Percentiles rank a stretch among this genome's conserved stretches.
These are phyloP conservation scores for Fusarium stilboides DNA, from an alignment of 2,329 filamentous ascomycete species.

Conservation along the genomic window DNA sequence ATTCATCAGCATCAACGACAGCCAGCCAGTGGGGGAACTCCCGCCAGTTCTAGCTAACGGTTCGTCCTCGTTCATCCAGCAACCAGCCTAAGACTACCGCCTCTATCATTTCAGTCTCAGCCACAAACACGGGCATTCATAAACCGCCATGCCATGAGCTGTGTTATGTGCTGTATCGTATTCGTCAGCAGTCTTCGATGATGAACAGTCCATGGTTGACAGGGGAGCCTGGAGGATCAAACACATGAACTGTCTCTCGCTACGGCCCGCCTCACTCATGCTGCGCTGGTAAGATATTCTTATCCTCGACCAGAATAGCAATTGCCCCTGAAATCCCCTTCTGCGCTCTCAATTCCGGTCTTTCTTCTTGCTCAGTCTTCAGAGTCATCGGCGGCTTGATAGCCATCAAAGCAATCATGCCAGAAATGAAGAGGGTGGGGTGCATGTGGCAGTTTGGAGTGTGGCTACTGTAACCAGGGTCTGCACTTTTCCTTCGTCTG, in stretches of 20 bases:
- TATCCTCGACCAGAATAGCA: not conserved
- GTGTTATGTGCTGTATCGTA: constrained; percentile 14
- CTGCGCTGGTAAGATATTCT: constrained; percentile 25
- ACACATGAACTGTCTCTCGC: constrained; percentile 26
- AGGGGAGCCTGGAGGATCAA: constrained; percentile 36
- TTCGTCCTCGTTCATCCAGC: constrained; percentile 39
- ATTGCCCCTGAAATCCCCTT: constrained; percentile 10
- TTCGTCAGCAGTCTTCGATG: constrained; percentile 33
- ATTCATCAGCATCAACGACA: constrained; percentile 34
- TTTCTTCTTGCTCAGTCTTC: constrained; percentile 9
- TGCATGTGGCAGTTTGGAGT: constrained; percentile 15
- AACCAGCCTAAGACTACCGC: constrained; percentile 12
- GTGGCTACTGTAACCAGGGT: constrained; percentile 26
- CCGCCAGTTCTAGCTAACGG: constrained; percentile 18
- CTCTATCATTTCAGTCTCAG: constrained; percentile 19
- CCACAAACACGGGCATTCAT: constrained; percentile 32
- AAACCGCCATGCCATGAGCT: constrained; percentile 17
- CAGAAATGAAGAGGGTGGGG: constrained; percentile 36
- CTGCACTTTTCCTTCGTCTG: constrained; percentile 13
- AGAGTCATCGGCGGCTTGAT: constrained; percentile 1
- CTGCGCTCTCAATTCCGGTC: constrained; percentile 3
- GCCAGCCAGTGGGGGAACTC: constrained; percentile 11
- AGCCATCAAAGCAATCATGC: constrained; percentile 28
- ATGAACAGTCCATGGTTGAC: constrained; percentile 26
- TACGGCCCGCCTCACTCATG: constrained; percentile 38